These are phyloP conservation scores for Saitozyma podzolica DNA, from an alignment of 768 basidiomycete species.

Conservation along the genomic window DNA sequence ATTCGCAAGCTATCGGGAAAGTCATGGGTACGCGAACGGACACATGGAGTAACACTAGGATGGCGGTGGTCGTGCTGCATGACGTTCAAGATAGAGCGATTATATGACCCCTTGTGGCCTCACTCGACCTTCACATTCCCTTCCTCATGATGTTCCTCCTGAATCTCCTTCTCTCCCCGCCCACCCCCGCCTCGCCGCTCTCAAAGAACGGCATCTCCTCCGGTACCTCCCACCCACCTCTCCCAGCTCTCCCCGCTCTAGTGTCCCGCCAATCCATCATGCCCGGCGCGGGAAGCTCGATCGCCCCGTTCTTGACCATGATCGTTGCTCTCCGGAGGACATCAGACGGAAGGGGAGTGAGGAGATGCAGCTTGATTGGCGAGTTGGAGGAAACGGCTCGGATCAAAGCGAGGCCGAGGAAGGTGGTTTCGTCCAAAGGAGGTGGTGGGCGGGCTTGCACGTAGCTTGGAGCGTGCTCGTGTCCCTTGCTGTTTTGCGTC, in stretches of 20 bases:
- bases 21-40: too few relatives aligned
- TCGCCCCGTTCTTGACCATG: conserved; percentile 75
- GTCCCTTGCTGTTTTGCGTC: not conserved
- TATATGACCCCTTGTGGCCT: too few relatives aligned
- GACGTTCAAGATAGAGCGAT: too few relatives aligned
- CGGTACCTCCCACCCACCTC: conserved; percentile 57
- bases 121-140: too few relatives aligned
- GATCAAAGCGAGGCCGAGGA: conserved; percentile 75
- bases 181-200: conserved; percentile 71
- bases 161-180: conserved; percentile 69
- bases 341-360: conserved; percentile 69
- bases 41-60: too few relatives aligned
- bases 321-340: conserved; percentile 52
- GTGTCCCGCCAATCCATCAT: conserved; percentile 67
- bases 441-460: conserved; percentile 62
- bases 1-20: too few relatives aligned
- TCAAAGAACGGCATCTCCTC: conserved; percentile 73
- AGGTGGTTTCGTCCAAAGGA: conserved; percentile 63
- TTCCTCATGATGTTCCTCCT: conserved; percentile 62
- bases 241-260: not conserved
- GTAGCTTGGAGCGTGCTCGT: conserved; percentile 57
- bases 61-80: too few relatives aligned
- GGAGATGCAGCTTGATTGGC: conserved; percentile 61
- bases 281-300: conserved; percentile 83
- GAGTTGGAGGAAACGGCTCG: conserved; percentile 55